Evolutionary conservation across 2,329 filamentous ascomycete species (phyloP), one percentile per base, ranked within the genome.

Genomic region (Fusarium citri): DNA sequence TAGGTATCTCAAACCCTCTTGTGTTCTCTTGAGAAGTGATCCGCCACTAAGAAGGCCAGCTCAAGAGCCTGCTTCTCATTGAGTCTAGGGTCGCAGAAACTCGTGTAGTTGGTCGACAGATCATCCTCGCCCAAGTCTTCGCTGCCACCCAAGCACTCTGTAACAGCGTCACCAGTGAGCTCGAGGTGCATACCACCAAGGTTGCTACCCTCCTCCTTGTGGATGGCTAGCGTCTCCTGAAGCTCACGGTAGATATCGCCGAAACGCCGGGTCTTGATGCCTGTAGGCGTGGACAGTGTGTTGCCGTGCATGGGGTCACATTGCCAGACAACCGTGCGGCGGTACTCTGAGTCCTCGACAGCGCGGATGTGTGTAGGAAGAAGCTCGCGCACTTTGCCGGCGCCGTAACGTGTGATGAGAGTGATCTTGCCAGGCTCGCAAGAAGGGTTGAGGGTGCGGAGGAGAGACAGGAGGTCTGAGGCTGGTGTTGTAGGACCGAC

Each of bases 231-330:
- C 2, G 94, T 94, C 75, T 94, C 89, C 66, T 91, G 89, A 45
- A 99, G 86, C 83, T 99, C 96, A 2, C 88, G 88, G 78, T 98
- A 91, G 75, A 99, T 97, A 78, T 96, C 92, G 68, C 88, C 88
- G 85, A 99, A 99, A 58, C 92, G 91, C 18, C 96, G 89, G 3
- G 96, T 99, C 85, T 99, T 99, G 82, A 98, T 89, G 26, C 94
- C 94, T 0, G 87, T 83, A 0, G 88, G 86, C 0, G 93, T 95
- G 22, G 88, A 86, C 45, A 86, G 83, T 40, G 89, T 91, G 81
- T 92, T 92, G 68, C 96, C 96, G 82, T 99, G 96, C 96, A 99
- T 99, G 23, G 96, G 96, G 81, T 99, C 96, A 82, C 95, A 98
- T 83, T 98, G 96, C 95, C 95, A 98, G 74, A 98, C 93, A 6